phyloP scores from a whole-genome alignment of 106 monocot species.

The Dioscorea alata region DNA sequence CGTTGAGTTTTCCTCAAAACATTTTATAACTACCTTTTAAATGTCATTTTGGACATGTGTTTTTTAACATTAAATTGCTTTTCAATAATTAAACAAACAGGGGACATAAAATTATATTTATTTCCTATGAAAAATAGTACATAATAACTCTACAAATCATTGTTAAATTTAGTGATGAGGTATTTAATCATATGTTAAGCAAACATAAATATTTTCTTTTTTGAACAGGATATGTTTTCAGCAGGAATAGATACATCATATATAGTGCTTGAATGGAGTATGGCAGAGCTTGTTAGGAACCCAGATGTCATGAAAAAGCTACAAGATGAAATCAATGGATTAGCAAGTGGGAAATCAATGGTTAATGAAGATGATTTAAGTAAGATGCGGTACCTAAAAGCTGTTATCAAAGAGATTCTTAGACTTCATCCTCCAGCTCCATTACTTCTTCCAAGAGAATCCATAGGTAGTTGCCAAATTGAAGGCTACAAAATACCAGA shows the following conservation, averaged over 20 bases:
- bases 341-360: not conserved
- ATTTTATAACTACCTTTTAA: too few species aligned
- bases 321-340: conserved; percentile 23
- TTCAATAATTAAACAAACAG: too few species aligned
- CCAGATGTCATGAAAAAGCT: conserved; percentile 22
- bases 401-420: not conserved
- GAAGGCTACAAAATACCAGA: not conserved
- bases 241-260: conserved; percentile 29
- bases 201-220: too few species aligned
- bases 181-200: too few species aligned
- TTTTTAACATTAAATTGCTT: too few species aligned
- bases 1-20: too few species aligned
- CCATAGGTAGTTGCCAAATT: not conserved
- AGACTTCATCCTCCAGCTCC: conserved; percentile 2
- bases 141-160: too few species aligned
- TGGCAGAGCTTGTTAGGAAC: conserved; percentile 34
- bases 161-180: too few species aligned
- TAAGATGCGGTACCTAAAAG: not conserved
- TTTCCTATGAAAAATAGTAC: too few species aligned
- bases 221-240: conserved; percentile 23
- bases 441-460: conserved; percentile 6
- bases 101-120: too few species aligned
- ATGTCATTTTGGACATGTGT: too few species aligned
- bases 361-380: not conserved
- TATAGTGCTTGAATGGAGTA: conserved; percentile 22